A percentile compares a stretch with the other conserved stretches of the same genome.
Conservation (phyloP, 768 basidiomycete species). For the Lyophyllum decastes region DNA sequence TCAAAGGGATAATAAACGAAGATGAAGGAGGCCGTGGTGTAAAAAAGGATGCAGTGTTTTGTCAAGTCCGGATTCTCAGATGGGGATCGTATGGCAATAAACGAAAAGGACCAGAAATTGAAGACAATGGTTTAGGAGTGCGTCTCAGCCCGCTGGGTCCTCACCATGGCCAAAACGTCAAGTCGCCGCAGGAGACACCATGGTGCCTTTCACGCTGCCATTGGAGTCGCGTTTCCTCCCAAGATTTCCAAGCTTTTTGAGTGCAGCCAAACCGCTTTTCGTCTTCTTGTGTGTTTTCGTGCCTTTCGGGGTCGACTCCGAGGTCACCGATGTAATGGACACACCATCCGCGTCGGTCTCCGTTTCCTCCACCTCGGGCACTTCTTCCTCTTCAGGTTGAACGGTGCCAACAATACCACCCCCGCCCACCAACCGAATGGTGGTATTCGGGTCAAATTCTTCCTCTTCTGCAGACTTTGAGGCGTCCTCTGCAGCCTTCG, state of each 20-base stretch:
- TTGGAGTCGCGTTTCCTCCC: conserved; percentile 55
- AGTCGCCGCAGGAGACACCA: conserved; percentile 16
- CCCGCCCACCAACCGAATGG: conserved; percentile 62
- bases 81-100: background rate
- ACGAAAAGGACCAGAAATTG: background rate
- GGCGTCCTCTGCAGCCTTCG: conserved; percentile 1
- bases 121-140: background rate
- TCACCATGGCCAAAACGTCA: background rate
- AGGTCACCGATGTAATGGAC: conserved; percentile 35
- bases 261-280: conserved; percentile 54
- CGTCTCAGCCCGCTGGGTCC: background rate
- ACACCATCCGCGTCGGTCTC: conserved; percentile 35
- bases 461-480: conserved; percentile 17
- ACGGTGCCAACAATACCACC: conserved; percentile 45
- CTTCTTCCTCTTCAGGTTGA: conserved; percentile 27
- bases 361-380: conserved; percentile 31
- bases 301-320: conserved; percentile 25
- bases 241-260: conserved; percentile 55
- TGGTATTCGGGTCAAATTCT: conserved; percentile 35
- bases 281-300: conserved; percentile 54
- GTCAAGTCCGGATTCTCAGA: conserved; percentile 1
- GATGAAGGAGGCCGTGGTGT: background rate
- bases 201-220: conserved; percentile 44
- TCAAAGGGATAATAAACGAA: background rate
- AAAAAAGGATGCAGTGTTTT: background rate